A percentile compares a stretch with the other conserved stretches of the same genome.
Conservation (phyloP, 179 eudicot genomes). For the Monotropa hypopitys region DNA sequence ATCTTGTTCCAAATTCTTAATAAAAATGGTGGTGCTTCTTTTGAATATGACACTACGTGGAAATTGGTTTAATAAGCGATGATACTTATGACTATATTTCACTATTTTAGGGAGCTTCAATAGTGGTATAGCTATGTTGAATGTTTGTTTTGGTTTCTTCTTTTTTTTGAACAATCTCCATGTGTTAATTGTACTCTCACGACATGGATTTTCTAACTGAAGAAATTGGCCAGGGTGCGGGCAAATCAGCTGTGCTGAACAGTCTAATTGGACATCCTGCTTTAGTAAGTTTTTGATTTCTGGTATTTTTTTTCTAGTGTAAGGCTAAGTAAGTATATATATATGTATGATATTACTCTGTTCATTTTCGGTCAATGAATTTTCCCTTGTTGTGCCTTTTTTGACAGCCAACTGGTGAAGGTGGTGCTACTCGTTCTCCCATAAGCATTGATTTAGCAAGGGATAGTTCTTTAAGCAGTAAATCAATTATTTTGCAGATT, state of each 20-base stretch:
- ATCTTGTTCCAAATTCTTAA: not conserved
- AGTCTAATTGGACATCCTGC: conserved; percentile 99
- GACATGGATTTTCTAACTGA: conserved; percentile 7
- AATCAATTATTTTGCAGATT: conserved; percentile 78
- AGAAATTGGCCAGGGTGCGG: conserved; percentile 70
- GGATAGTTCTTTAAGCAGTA: conserved; percentile 78
- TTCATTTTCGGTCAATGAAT: not conserved
- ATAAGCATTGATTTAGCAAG: conserved; percentile 77
- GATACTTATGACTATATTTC: not conserved
- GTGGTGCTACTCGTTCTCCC: conserved; percentile 99
- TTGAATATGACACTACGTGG: not conserved
- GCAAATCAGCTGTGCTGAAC: conserved; percentile 96
- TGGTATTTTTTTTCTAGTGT: not conserved
- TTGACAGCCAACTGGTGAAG: conserved; percentile 97
- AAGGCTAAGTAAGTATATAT: not conserved
- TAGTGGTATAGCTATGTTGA: not conserved
- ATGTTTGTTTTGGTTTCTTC: not conserved
- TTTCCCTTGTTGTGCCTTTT: conserved; percentile 1
- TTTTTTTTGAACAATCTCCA: not conserved
- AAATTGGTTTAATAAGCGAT: not conserved
- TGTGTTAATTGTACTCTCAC: not conserved
- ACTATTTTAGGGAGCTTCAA: not conserved
- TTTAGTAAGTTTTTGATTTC: conserved; percentile 46
- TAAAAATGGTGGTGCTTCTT: not conserved
- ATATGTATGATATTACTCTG: not conserved